Percentiles rank a stretch among this genome's conserved stretches.
Conservation (phyloP, 345 rosid genomes). For the Rubroshorea leprosula region DNA sequence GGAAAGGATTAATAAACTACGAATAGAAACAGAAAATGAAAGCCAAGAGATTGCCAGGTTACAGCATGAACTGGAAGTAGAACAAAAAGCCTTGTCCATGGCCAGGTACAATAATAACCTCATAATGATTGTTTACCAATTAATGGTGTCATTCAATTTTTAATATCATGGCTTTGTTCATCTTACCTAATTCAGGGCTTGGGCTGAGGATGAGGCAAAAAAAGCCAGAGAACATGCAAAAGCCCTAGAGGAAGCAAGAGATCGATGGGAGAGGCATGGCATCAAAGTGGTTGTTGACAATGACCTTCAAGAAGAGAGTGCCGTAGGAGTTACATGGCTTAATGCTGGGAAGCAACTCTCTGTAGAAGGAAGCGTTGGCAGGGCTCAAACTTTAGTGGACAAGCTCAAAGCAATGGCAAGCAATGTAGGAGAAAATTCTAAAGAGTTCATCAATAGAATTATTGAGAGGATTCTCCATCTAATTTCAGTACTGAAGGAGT, state of each 20-base stretch:
- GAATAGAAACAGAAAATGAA: constrained; percentile 60
- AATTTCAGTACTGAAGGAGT: constrained; percentile 39
- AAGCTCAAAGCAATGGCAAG: constrained; percentile 59
- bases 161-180: no score
- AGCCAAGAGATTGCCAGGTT: constrained; percentile 62
- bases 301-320: constrained; percentile 65
- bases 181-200: constrained; percentile 42
- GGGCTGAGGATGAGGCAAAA: constrained; percentile 96
- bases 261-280: constrained; percentile 81
- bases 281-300: constrained; percentile 73
- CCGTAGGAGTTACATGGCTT: constrained; percentile 51
- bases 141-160: no score
- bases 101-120: constrained; percentile 56
- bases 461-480: constrained; percentile 39
- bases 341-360: constrained; percentile 48
- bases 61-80: constrained; percentile 77
- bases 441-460: constrained; percentile 42
- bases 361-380: constrained; percentile 47
- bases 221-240: constrained; percentile 77
- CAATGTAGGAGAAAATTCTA: constrained; percentile 43
- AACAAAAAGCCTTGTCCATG: constrained; percentile 75
- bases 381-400: constrained; percentile 45
- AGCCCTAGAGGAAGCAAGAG: constrained; percentile 80
- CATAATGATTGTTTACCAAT: no score
- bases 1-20: constrained; percentile 59